Evolutionary conservation across 2,329 filamentous ascomycete genomes (phyloP), one percentile per base, ranked within the genome.

Genomic region (Thelonectria rubi): DNA sequence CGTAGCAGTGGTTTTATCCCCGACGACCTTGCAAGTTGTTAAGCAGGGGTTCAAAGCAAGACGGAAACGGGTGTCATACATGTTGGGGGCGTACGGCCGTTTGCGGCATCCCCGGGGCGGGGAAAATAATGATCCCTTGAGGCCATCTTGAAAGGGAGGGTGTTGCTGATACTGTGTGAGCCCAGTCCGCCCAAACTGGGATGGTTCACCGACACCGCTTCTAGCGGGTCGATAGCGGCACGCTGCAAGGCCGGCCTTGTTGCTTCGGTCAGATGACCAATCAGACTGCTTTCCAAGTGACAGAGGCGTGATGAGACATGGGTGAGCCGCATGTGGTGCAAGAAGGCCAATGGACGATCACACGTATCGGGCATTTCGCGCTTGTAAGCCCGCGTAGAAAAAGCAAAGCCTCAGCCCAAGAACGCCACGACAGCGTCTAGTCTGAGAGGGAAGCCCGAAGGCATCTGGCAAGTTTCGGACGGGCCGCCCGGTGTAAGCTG

Each of bases 171-270:
- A 72, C 66, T 32, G 21, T 47, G 45, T 72, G 70, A 70, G 70
- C 63, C 66, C 65, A 69, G 60, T 53, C 62, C 64, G 62, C 46
- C 69, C 55, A 70, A 66, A 67, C 66, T 48, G 60, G 69, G 66
- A 64, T 67, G 65, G 64, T 69, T 72, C 69, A 72, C 69, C 69
- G 69, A 72, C 69, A 72, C 69, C 68, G 69, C 68, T 69, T 62
- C 64, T 56, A 67, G 69, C 69, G 67, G 65, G 57, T 72, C 65
- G 63, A 72, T 72, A 67, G 68, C 68, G 67, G 69, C 69, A 68
- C 62, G 34, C 51, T 69, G 69, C 69, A 72, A 69, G 63, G 52
- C 52, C 55, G 54, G 63, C 62, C 59, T 65, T 65, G 63, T 50
- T 67, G 60, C 58, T 61, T 72, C 70, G 64, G 68, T 71, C 69